phyloP scores from a whole-genome alignment of 306 rosid species.

The Cyamopsis tetragonoloba region DNA sequence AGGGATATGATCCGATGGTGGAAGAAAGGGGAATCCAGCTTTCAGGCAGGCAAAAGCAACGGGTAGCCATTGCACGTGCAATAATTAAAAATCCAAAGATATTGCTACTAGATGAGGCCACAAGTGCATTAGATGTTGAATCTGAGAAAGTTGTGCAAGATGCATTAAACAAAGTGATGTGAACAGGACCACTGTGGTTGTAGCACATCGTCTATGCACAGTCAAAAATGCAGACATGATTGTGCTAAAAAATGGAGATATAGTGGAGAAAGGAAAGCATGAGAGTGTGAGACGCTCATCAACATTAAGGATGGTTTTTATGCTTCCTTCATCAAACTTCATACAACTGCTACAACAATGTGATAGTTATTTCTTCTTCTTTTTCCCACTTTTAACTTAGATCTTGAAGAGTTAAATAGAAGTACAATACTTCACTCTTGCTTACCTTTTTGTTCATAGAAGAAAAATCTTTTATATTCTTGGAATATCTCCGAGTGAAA shows the following conservation, averaged over 20 bases:
- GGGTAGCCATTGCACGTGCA: conserved; percentile 76
- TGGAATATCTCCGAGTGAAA: too few species aligned
- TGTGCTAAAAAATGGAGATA: conserved; percentile 67
- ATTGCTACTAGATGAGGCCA: conserved; percentile 71
- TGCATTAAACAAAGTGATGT: conserved; percentile 71
- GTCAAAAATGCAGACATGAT: conserved; percentile 69
- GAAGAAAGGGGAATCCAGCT: conserved; percentile 72
- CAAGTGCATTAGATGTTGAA: conserved; percentile 78
- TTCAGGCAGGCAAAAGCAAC: conserved; percentile 76
- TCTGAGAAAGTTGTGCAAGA: conserved; percentile 82
- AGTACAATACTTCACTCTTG: background rate
- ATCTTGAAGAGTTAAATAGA: background rate
- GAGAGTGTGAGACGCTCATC: conserved; percentile 54
- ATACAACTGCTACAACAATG: conserved; percentile 37
- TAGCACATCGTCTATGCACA: conserved; percentile 72
- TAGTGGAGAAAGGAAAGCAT: conserved; percentile 69
- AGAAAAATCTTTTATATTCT: background rate
- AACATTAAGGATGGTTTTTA: conserved; percentile 53
- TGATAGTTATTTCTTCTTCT: background rate
- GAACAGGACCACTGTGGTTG: conserved; percentile 59
- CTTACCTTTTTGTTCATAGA: background rate
- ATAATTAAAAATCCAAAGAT: conserved; percentile 69
- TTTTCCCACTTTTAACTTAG: background rate
- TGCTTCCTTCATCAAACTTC: conserved; percentile 68
- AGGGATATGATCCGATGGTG: conserved; percentile 67